phyloP scores from a whole-genome alignment of 345 rosid genomes.

The Tarenaya hassleriana region DNA sequence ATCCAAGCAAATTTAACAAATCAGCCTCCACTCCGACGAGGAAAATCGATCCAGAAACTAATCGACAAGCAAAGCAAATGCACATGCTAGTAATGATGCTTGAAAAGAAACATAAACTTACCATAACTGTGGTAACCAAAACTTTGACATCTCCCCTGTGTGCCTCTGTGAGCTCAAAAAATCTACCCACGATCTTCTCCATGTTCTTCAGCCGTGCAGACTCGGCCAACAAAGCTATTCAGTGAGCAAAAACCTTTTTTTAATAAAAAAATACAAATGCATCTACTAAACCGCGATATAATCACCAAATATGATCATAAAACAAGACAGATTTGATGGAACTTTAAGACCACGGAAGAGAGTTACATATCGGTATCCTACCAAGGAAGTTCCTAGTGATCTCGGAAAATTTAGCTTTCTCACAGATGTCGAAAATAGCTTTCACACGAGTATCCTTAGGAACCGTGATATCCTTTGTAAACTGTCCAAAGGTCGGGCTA shows the following conservation, averaged over 20 bases:
- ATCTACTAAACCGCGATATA: too few species aligned
- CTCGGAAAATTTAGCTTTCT: slow-evolving; percentile 61
- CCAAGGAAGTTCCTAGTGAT: slow-evolving; percentile 73
- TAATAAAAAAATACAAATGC: not conserved
- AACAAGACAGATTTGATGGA: too few species aligned
- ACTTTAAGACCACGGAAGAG: too few species aligned
- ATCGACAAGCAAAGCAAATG: not conserved
- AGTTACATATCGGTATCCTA: slow-evolving; percentile 24
- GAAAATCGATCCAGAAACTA: not conserved
- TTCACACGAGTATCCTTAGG: slow-evolving; percentile 48
- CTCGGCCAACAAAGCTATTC: slow-evolving; percentile 68
- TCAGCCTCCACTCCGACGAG: not conserved
- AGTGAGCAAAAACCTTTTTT: not conserved
- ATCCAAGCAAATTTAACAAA: slow-evolving; percentile 1
- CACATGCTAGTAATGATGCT: not conserved
- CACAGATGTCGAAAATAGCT: slow-evolving; percentile 55
- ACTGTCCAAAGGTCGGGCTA: slow-evolving; percentile 54
- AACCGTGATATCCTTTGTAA: slow-evolving; percentile 72
- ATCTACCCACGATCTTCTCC: slow-evolving; percentile 57
- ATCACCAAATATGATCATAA: not conserved
- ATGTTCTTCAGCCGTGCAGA: slow-evolving; percentile 63
- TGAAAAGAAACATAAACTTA: slow-evolving; percentile 35
- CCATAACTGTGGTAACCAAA: slow-evolving; percentile 70
- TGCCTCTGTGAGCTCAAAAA: slow-evolving; percentile 68
- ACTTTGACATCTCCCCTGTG: slow-evolving; percentile 80